These are phyloP conservation scores for Apophysomyces elegans DNA, from an alignment of 371 early-diverging fungal genomes.

Conservation along the genomic window DNA sequence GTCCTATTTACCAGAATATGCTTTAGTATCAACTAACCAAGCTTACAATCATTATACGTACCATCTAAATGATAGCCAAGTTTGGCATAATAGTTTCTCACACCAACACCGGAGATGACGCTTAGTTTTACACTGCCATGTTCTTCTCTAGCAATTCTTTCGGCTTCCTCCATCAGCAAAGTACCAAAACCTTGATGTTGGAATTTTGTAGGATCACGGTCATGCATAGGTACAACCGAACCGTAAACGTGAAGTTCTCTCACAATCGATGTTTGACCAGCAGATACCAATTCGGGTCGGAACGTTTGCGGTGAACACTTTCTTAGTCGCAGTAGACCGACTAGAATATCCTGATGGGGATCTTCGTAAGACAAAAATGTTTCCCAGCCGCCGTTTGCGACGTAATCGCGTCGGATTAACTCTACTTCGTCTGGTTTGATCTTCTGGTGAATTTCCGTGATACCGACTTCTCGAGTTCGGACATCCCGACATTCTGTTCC, in stretches of 20 bases:
- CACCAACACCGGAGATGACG: slow-evolving; percentile 99
- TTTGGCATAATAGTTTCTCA: slow-evolving; percentile 98
- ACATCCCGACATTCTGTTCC: slow-evolving; percentile 99
- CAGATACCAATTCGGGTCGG: slow-evolving; percentile 88
- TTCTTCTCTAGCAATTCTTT: slow-evolving; percentile 98
- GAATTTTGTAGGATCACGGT: slow-evolving; percentile 96
- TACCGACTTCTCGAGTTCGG: slow-evolving; percentile 99
- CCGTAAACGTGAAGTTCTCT: slow-evolving; percentile 99
- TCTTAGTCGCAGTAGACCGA: slow-evolving; percentile 96
- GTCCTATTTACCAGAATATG: slow-evolving; percentile 50
- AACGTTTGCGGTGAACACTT: slow-evolving; percentile 94
- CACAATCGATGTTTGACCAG: slow-evolving; percentile 91
- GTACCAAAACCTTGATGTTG: slow-evolving; percentile 99
- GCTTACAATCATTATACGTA: slow-evolving; percentile 15
- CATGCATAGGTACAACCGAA: slow-evolving; percentile 96
- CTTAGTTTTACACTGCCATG: slow-evolving; percentile 96
- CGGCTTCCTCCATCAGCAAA: slow-evolving; percentile 99
- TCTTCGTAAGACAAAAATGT: slow-evolving; percentile 99
- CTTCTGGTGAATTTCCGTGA: slow-evolving; percentile 98
- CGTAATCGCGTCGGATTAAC: slow-evolving; percentile 98
- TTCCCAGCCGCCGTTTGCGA: slow-evolving; percentile 99
- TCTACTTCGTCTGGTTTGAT: slow-evolving; percentile 95
- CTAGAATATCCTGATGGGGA: slow-evolving; percentile 97
- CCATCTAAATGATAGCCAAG: slow-evolving; percentile 98
- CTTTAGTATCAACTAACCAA: background rate